Conservation (phyloP, 495 filamentous ascomycete genomes). For the Penicillium maclennaniae region DNA sequence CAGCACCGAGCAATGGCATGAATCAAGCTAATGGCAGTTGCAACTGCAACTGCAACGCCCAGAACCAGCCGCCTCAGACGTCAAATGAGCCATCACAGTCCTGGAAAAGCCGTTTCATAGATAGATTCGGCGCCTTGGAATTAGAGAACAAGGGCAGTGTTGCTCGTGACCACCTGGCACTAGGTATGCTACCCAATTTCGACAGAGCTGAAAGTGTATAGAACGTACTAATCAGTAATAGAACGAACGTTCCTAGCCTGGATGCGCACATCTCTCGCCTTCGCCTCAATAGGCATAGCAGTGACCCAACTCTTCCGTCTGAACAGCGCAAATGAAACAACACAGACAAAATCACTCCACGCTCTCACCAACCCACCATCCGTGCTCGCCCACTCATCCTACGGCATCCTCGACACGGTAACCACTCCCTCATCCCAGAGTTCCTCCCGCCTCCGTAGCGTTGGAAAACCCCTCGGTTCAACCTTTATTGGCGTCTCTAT, state of each 20-base stretch:
- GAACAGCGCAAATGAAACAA: slow-evolving; percentile 53
- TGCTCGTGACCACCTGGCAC: slow-evolving; percentile 87
- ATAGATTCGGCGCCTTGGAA: slow-evolving; percentile 78
- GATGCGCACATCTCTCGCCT: slow-evolving; percentile 92
- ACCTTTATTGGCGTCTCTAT: slow-evolving; percentile 90
- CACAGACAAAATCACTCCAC: slow-evolving; percentile 3
- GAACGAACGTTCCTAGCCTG: slow-evolving; percentile 97
- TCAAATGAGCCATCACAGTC: slow-evolving; percentile 22
- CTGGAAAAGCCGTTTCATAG: slow-evolving; percentile 52
- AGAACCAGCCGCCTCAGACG: background rate
- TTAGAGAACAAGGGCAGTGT: slow-evolving; percentile 96
- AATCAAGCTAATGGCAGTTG: background rate
- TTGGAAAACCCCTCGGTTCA: slow-evolving; percentile 90
- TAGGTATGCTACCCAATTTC: slow-evolving; percentile 57
- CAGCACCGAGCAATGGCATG: background rate
- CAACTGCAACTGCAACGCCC: background rate
- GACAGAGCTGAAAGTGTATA: slow-evolving; percentile 14
- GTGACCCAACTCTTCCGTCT: slow-evolving; percentile 95
- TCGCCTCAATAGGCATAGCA: slow-evolving; percentile 94
- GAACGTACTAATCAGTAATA: slow-evolving; percentile 33
- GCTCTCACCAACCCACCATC: slow-evolving; percentile 11
- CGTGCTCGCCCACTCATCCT: slow-evolving; percentile 17
- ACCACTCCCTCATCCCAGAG: slow-evolving; percentile 9
- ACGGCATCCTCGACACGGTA: slow-evolving; percentile 7
- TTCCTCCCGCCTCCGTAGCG: slow-evolving; percentile 56